phyloP scores from a whole-genome alignment of 768 basidiomycete species.

The Basidioascus undulatus region DNA sequence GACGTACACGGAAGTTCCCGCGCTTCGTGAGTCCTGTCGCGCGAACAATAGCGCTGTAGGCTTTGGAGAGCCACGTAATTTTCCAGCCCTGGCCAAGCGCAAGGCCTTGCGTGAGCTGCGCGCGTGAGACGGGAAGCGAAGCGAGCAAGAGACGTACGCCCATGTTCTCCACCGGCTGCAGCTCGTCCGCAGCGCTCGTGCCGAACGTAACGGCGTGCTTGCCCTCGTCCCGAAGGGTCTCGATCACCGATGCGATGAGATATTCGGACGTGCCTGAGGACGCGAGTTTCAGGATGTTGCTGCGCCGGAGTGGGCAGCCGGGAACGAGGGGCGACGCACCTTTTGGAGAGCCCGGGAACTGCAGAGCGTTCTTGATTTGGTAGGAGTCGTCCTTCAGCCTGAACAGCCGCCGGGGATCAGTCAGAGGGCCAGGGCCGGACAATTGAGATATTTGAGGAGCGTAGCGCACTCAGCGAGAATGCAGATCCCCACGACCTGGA shows the following conservation, averaged over 20 bases:
- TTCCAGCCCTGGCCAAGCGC: too few species aligned
- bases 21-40: too few species aligned
- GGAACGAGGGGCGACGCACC: neutral
- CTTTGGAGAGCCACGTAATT: too few species aligned
- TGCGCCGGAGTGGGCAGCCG: neutral
- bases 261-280: constrained; percentile 7
- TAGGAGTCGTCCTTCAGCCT: constrained; percentile 6
- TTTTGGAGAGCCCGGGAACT: constrained; percentile 1
- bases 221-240: constrained; percentile 7
- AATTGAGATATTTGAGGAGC: too few species aligned
- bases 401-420: too few species aligned
- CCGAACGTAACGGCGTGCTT: constrained; percentile 6
- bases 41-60: too few species aligned
- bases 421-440: too few species aligned
- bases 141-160: too few species aligned
- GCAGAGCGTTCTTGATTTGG: constrained; percentile 9
- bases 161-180: constrained; percentile 3
- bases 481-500: constrained; percentile 8
- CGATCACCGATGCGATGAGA: constrained; percentile 5
- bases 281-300: constrained; percentile 5
- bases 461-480: constrained; percentile 6
- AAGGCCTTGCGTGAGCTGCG: too few species aligned
- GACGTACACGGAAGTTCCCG: too few species aligned
- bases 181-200: constrained; percentile 1
- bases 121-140: too few species aligned